phyloP scores from a whole-genome alignment of 2,329 filamentous ascomycete genomes.

The Peltaster fructicola region DNA sequence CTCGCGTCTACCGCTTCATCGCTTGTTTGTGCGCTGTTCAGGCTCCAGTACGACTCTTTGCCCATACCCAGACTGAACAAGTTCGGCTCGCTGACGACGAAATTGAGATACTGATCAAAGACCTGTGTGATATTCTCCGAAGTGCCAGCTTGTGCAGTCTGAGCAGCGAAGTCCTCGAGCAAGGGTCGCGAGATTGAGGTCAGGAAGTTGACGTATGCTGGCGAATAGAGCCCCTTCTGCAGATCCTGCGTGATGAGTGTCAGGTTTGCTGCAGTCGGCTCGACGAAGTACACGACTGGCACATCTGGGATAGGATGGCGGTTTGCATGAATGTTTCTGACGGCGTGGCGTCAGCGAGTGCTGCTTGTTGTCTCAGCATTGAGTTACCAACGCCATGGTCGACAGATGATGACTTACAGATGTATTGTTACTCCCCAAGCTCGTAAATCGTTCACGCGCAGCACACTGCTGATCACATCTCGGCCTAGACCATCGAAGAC shows the following conservation, averaged over 20 bases:
- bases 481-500: conserved; percentile 85
- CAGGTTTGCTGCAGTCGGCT: conserved; percentile 68
- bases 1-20: conserved; percentile 78
- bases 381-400: conserved; percentile 1
- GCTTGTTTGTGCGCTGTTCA: conserved; percentile 82
- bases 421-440: conserved; percentile 94
- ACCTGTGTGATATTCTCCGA: conserved; percentile 82
- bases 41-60: conserved; percentile 85
- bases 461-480: conserved; percentile 91
- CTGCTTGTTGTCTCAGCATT: conserved; percentile 15
- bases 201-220: conserved; percentile 92
- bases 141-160: conserved; percentile 69
- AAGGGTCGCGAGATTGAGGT: conserved; percentile 80
- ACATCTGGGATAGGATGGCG: conserved; percentile 91
- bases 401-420: conserved; percentile 40
- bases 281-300: conserved; percentile 88
- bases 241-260: conserved; percentile 72
- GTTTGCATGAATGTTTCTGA: conserved; percentile 56
- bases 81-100: conserved; percentile 88
- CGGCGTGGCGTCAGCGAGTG: conserved; percentile 14
- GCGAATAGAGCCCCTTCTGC: conserved; percentile 71
- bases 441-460: conserved; percentile 82
- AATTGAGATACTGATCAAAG: conserved; percentile 94
- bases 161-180: conserved; percentile 82
- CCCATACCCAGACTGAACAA: conserved; percentile 88